Evolutionary conservation across 176 grass and related monocot genomes (phyloP), one percentile per base, ranked within the genome.

Genomic region (Zoysia pacifica): DNA sequence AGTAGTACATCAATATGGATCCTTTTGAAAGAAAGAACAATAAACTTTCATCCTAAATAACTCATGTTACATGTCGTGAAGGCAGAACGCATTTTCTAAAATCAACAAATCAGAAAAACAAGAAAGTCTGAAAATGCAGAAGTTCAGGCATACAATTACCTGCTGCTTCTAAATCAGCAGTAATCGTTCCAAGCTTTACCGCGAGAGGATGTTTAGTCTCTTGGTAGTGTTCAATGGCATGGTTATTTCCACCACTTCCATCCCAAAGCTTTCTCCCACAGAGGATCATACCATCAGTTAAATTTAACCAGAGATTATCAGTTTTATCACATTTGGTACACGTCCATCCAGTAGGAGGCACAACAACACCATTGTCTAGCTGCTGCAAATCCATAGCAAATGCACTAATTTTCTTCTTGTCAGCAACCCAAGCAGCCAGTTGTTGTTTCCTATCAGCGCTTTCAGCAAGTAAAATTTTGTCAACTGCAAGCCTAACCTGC

Each of bases 231-330:
- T 93, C 96, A 55, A 99, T 83, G 40, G 93, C 96, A 82, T 99
- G 96, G 84, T 95, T 91, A 84, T 99, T 99, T 36, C 96, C 96
- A 49, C 96, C 96, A 65, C 82, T 95, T 54, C 96, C 96, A 77
- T 99, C 96, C 92, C 92, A 99, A 83, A 89, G 76, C 82, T 41
- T 79, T 73, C 96, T 89, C 76, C 96, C 96, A 55, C 92, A 99
- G 48, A 99, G 76, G 76, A 95, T 91, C 78, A 62, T 93, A 65
- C 96, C 96, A 91, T 99, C 96, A 47, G 93, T 95, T 85, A 99
- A 83, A 81, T 99, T 99, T 85, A 99, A 78, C 96, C 96, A 99
- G 36, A 99, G 92, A 86, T 99, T 99, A 69, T 95, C 96, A 43
- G 84, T 93, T 85, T 99, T 99, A 73, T 99, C 90, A 16, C 92